Evolutionary conservation across 768 basidiomycete genomes (phyloP).

Genomic region (Piloderma croceum): DNA sequence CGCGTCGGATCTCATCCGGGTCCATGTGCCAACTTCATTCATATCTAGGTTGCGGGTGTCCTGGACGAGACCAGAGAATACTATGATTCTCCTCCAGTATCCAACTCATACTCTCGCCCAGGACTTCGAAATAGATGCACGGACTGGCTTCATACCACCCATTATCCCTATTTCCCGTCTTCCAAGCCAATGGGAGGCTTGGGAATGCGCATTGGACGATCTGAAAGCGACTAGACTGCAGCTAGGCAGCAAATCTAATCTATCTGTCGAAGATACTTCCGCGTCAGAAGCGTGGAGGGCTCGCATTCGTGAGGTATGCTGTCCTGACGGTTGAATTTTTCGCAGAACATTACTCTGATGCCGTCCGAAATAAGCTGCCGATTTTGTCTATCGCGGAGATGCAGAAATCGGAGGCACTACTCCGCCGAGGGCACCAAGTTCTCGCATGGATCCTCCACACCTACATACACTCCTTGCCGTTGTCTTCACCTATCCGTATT

Average conservation of each 20-base stretch:
- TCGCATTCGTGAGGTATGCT: slow-evolving; percentile 45
- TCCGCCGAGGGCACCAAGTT: slow-evolving; percentile 70
- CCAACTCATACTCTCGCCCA: too few species aligned
- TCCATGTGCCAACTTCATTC: too few species aligned
- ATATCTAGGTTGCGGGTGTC: too few species aligned
- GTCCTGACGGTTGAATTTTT: slow-evolving; percentile 2
- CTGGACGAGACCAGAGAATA: too few species aligned
- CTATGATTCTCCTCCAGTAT: too few species aligned
- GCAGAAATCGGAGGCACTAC: slow-evolving; percentile 33
- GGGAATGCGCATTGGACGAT: slow-evolving; percentile 59
- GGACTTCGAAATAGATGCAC: slow-evolving; percentile 89
- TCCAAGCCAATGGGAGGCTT: slow-evolving; percentile 56
- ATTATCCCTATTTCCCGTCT: slow-evolving; percentile 62
- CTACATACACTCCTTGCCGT: slow-evolving; percentile 64
- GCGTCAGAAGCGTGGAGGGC: slow-evolving; percentile 50
- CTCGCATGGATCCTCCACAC: slow-evolving; percentile 72
- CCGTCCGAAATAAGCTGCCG: slow-evolving; percentile 40
- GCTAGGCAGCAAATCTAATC: slow-evolving; percentile 49
- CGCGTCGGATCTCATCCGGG: too few species aligned
- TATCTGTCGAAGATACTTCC: slow-evolving; percentile 31
- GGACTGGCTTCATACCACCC: slow-evolving; percentile 89
- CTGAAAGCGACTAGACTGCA: slow-evolving; percentile 47
- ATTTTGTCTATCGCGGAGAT: slow-evolving; percentile 36
- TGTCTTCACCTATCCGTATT: slow-evolving; percentile 49
- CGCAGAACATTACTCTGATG: too few species aligned